These are phyloP conservation scores for Laetiporus sulphureus DNA, from an alignment of 1,284 basidiomycete species.

Conservation along the genomic window DNA sequence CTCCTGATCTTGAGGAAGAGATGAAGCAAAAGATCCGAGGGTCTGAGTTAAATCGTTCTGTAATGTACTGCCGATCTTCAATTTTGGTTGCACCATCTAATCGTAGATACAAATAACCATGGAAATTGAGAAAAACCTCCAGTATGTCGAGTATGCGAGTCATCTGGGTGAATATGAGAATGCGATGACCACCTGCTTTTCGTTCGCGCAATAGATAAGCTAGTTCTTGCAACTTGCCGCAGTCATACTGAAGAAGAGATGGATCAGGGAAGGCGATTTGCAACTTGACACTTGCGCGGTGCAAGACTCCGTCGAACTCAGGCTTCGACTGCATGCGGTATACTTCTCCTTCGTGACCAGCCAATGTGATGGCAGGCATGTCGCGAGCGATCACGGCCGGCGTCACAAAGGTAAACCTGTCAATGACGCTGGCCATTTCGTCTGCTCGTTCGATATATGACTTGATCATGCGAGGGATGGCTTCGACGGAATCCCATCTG, in stretches of 20 bases:
- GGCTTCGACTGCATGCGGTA: constrained; percentile 26
- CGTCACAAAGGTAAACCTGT: constrained; percentile 81
- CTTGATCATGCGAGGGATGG: constrained; percentile 46
- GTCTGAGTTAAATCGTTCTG: constrained; percentile 95
- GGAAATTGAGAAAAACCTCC: constrained; percentile 89
- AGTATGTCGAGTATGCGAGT: constrained; percentile 91
- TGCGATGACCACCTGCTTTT: constrained; percentile 83
- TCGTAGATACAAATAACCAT: constrained; percentile 90
- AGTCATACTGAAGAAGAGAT: constrained; percentile 91
- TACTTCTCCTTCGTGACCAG: constrained; percentile 32
- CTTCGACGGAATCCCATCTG: constrained; percentile 37
- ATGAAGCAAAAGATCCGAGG: constrained; percentile 91
- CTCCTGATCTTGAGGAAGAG: constrained; percentile 88
- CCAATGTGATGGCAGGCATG: constrained; percentile 56
- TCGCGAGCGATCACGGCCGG: constrained; percentile 77
- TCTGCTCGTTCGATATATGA: constrained; percentile 60
- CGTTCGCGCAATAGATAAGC: constrained; percentile 75
- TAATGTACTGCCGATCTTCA: constrained; percentile 92
- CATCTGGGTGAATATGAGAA: constrained; percentile 98
- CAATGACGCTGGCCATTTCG: constrained; percentile 50
- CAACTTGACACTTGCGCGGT: constrained; percentile 73
- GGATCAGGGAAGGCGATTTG: constrained; percentile 94
- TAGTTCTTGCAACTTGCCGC: constrained; percentile 90
- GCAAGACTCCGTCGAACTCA: constrained; percentile 63
- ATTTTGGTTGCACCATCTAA: constrained; percentile 95